These are phyloP conservation scores for Nevesoporus exiguus DNA, from an alignment of 768 basidiomycete genomes.

Conservation along the genomic window DNA sequence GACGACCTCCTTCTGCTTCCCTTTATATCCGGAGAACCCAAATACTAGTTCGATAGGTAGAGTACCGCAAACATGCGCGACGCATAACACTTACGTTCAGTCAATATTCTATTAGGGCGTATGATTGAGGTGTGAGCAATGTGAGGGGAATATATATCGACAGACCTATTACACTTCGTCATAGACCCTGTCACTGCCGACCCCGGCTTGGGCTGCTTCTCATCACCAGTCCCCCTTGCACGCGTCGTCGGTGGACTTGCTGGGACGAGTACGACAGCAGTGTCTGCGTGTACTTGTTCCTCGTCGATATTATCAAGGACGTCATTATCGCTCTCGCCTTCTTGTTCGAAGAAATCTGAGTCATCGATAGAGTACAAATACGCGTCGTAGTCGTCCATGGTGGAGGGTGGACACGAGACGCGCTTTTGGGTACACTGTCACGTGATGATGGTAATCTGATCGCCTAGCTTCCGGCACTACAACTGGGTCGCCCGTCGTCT, in stretches of 20 bases:
- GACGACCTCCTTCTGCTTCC: constrained; percentile 50
- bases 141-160: not conserved
- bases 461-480: too few relatives aligned
- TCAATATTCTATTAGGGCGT: constrained; percentile 21
- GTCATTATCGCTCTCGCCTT: constrained; percentile 19
- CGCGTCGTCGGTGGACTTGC: constrained; percentile 9
- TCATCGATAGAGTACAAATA: constrained; percentile 22
- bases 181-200: not conserved
- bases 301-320: constrained; percentile 24
- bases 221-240: not conserved
- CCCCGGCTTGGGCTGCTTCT: not conserved
- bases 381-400: constrained; percentile 27
- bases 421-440: not conserved
- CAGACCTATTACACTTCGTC: constrained; percentile 17
- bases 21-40: constrained; percentile 64
- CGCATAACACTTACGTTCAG: constrained; percentile 17
- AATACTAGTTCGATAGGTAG: constrained; percentile 48
- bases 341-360: not conserved
- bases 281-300: constrained; percentile 7
- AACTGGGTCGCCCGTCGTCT: too few relatives aligned
- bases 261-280: constrained; percentile 17
- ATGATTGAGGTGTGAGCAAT: not conserved
- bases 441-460: too few relatives aligned
- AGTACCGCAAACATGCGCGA: not conserved
- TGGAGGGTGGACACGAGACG: not conserved